Evolutionary conservation across 495 filamentous ascomycete genomes (phyloP).

Genomic region (Neurospora sp.): DNA sequence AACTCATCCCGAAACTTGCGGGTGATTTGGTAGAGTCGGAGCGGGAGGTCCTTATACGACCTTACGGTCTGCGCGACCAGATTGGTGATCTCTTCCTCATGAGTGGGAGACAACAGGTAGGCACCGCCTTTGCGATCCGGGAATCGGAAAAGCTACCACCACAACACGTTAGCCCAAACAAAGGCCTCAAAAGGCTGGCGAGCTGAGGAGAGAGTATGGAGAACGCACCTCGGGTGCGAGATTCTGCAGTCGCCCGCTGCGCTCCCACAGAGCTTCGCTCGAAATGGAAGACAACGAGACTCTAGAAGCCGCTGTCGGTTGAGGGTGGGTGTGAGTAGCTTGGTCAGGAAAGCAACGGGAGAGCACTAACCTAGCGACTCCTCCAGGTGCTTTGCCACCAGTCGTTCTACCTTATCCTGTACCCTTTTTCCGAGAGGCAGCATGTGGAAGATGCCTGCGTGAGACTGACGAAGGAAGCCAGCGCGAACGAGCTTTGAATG

Average conservation of each 20-base stretch:
- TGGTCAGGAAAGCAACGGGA: neutral
- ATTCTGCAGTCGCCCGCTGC: conserved; percentile 32
- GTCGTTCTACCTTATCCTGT: conserved; percentile 73
- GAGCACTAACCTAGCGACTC: conserved; percentile 48
- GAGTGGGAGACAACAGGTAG: conserved; percentile 80
- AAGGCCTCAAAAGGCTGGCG: neutral
- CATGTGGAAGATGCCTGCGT: conserved; percentile 87
- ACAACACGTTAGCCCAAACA: conserved; percentile 4
- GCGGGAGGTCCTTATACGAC: conserved; percentile 77
- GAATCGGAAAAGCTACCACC: conserved; percentile 62
- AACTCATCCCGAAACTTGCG: conserved; percentile 92
- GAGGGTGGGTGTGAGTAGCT: neutral
- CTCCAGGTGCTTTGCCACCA: conserved; percentile 87
- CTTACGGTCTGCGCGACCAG: conserved; percentile 64
- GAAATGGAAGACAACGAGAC: conserved; percentile 83
- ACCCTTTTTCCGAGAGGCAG: conserved; percentile 83
- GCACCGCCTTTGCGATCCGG: conserved; percentile 65
- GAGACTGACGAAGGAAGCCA: conserved; percentile 77
- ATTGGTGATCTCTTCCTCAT: conserved; percentile 90
- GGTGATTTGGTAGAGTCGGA: conserved; percentile 85
- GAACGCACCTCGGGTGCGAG: conserved; percentile 31
- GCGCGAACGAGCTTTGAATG: conserved; percentile 66
- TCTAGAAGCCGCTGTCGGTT: conserved; percentile 63
- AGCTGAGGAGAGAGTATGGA: neutral
- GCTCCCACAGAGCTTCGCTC: conserved; percentile 72